Evolutionary conservation across 2,329 filamentous ascomycete genomes (phyloP).

Genomic region (Ceratocystis alfenasii): DNA sequence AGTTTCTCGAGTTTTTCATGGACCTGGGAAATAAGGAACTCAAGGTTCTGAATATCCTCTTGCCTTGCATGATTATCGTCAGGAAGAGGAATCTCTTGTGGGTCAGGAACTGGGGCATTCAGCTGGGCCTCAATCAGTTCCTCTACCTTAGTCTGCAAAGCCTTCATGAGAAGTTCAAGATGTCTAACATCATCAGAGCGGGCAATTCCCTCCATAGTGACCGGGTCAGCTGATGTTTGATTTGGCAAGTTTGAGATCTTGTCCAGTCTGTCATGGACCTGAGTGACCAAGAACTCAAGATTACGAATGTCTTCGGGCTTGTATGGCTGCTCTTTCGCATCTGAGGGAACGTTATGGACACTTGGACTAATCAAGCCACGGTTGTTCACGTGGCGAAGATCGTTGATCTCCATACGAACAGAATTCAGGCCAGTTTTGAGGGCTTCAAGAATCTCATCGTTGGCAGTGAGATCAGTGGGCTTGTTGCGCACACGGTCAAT

Average conservation of each 20-base stretch:
- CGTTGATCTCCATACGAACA: slow-evolving; percentile 66
- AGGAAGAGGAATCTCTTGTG: slow-evolving; percentile 22
- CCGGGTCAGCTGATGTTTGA: not conserved
- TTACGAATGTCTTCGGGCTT: slow-evolving; percentile 18
- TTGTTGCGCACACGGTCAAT: slow-evolving; percentile 70
- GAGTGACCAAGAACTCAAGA: slow-evolving; percentile 16
- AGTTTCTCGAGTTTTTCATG: slow-evolving; percentile 21
- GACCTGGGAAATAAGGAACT: slow-evolving; percentile 18
- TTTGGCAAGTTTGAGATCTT: not conserved
- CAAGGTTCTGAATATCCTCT: slow-evolving; percentile 21
- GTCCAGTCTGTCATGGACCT: slow-evolving; percentile 17
- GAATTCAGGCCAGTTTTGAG: slow-evolving; percentile 69
- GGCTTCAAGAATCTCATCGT: slow-evolving; percentile 80
- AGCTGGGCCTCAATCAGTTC: slow-evolving; percentile 16
- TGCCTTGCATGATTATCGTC: slow-evolving; percentile 17
- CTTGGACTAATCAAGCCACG: slow-evolving; percentile 43
- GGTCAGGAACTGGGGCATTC: slow-evolving; percentile 39
- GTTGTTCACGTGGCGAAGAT: slow-evolving; percentile 50
- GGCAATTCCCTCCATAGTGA: slow-evolving; percentile 28
- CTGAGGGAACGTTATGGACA: slow-evolving; percentile 37
- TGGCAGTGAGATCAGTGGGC: slow-evolving; percentile 68
- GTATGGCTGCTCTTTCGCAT: not conserved
- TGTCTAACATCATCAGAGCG: slow-evolving; percentile 72
- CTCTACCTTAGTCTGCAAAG: slow-evolving; percentile 76
- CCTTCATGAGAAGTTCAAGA: slow-evolving; percentile 68